phyloP scores from a whole-genome alignment of 1,284 basidiomycete species.

The Leccinum griseonigrum region DNA sequence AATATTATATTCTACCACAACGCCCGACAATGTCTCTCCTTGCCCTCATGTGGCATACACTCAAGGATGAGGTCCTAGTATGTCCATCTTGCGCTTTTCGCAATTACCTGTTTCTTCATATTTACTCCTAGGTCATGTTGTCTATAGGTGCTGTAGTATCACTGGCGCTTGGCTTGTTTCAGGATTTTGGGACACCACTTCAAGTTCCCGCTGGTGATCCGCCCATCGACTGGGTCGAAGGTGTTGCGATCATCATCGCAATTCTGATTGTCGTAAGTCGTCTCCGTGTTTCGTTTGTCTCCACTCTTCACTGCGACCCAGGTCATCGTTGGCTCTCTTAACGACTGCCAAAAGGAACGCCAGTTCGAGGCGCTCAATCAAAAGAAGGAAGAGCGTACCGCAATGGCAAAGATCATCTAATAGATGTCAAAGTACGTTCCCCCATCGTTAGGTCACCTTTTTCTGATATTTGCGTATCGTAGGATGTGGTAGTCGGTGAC shows the following conservation, averaged over 20 bases:
- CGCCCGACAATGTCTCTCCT: constrained; percentile 74
- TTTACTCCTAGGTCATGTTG: constrained; percentile 66
- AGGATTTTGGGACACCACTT: constrained; percentile 79
- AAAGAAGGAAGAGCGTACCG: constrained; percentile 92
- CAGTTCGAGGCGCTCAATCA: constrained; percentile 93
- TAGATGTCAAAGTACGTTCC: constrained; percentile 71
- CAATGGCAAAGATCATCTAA: constrained; percentile 72
- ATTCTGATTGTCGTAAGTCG: constrained; percentile 73
- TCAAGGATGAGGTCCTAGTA: constrained; percentile 94
- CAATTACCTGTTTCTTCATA: constrained; percentile 1
- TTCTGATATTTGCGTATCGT: constrained; percentile 10
- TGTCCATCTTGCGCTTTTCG: constrained; percentile 30
- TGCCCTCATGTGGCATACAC: constrained; percentile 88
- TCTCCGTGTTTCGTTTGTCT: constrained; percentile 1
- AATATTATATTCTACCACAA: constrained; percentile 71
- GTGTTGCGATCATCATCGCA: constrained; percentile 94
- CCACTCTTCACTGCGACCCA: constrained; percentile 25
- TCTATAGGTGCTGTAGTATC: constrained; percentile 92
- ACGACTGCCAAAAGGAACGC: constrained; percentile 97
- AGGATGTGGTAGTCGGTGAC: constrained; percentile 94
- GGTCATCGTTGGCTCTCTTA: constrained; percentile 85
- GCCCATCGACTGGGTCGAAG: constrained; percentile 95
- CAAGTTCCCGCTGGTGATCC: constrained; percentile 51
- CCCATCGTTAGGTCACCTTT: not conserved
- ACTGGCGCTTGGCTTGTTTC: constrained; percentile 91